Evolutionary conservation across 805 yeast genomes (phyloP).

Genomic region (Grigorovia jiainica): DNA sequence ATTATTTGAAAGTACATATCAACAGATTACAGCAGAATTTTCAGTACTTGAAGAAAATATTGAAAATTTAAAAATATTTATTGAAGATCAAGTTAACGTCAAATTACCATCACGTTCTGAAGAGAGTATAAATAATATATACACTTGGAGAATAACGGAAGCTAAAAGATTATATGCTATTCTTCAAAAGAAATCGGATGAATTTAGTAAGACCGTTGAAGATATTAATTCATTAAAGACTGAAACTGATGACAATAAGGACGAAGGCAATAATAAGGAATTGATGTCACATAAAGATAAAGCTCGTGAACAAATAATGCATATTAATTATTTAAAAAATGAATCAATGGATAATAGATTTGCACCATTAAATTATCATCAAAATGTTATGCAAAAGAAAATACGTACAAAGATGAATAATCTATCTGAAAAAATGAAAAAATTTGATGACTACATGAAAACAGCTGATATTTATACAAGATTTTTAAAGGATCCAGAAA

Average conservation of each 20-base stretch:
- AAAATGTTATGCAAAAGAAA: slow-evolving; percentile 11
- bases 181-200: not conserved
- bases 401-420: slow-evolving; percentile 17
- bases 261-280: not conserved
- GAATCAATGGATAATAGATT: slow-evolving; percentile 2
- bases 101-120: slow-evolving; percentile 20
- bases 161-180: slow-evolving; percentile 10
- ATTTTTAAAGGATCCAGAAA: not conserved
- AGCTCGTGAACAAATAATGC: slow-evolving; percentile 6
- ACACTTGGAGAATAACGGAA: slow-evolving; percentile 34
- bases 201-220: slow-evolving; percentile 3
- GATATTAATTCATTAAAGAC: slow-evolving; percentile 1
- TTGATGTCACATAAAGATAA: not conserved
- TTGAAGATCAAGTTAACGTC: slow-evolving; percentile 27
- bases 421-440: slow-evolving; percentile 8
- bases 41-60: slow-evolving; percentile 26
- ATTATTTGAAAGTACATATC: slow-evolving; percentile 21
- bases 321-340: slow-evolving; percentile 7
- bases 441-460: slow-evolving; percentile 14
- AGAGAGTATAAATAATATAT: slow-evolving; percentile 19
- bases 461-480: slow-evolving; percentile 14
- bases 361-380: slow-evolving; percentile 17
- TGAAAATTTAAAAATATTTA: slow-evolving; percentile 17
- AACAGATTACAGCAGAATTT: slow-evolving; percentile 27
- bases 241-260: not conserved